Conservation (phyloP, 2,329 filamentous ascomycete species). For the Coniosporium tulheliwenetii region DNA sequence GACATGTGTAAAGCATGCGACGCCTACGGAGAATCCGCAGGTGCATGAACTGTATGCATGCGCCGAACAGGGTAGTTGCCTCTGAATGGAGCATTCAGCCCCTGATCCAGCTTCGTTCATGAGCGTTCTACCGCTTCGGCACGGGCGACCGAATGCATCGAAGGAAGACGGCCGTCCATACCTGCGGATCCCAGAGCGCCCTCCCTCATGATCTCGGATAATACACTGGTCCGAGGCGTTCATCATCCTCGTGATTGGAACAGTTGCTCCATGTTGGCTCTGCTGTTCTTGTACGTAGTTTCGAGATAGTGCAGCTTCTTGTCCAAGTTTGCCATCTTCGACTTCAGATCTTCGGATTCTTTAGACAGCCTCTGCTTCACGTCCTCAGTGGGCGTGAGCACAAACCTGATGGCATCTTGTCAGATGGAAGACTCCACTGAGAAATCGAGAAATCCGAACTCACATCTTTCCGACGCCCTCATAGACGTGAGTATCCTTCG, state of each 20-base stretch:
- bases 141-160: too few relatives aligned
- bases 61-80: too few relatives aligned
- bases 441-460: conserved; percentile 14
- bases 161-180: too few relatives aligned
- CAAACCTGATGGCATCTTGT: conserved; percentile 52
- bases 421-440: not conserved
- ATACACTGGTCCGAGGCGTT: conserved; percentile 5
- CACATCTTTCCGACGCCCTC: conserved; percentile 97
- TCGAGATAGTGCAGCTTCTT: conserved; percentile 90
- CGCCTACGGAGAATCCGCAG: too few relatives aligned
- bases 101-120: too few relatives aligned
- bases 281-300: conserved; percentile 89
- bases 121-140: too few relatives aligned
- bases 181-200: too few relatives aligned
- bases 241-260: conserved; percentile 38
- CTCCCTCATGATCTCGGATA: conserved; percentile 10
- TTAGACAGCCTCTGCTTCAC: conserved; percentile 61
- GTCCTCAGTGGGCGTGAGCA: conserved; percentile 55
- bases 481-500: conserved; percentile 65
- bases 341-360: conserved; percentile 60
- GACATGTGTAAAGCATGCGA: too few relatives aligned
- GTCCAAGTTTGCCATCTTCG: conserved; percentile 64
- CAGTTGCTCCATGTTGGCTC: conserved; percentile 80
- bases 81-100: too few relatives aligned
- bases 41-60: too few relatives aligned